phyloP scores from a whole-genome alignment of 306 rosid genomes.

The Fragaria iinumae region DNA sequence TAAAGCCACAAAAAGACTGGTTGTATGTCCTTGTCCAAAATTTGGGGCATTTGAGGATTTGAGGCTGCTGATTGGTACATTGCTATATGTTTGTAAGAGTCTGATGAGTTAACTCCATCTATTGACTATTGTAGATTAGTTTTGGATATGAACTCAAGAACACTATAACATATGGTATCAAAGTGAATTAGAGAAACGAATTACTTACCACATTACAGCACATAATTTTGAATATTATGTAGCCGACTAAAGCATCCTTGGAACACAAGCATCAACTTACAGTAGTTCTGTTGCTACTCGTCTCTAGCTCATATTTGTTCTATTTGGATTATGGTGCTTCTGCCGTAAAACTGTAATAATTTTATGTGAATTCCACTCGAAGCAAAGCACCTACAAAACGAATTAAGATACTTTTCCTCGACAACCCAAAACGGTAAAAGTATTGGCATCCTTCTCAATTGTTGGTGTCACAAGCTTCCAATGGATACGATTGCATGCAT shows the following conservation, averaged over 20 bases:
- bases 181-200: too few relatives aligned
- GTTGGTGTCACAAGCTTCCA: slow-evolving; percentile 11
- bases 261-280: background rate
- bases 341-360: background rate
- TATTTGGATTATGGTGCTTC: background rate
- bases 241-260: background rate
- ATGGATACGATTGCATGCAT: background rate
- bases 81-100: too few relatives aligned
- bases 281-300: background rate
- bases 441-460: background rate
- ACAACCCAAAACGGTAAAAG: background rate
- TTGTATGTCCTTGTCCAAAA: too few relatives aligned
- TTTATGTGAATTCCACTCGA: background rate
- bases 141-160: too few relatives aligned
- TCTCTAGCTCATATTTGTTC: background rate
- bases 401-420: background rate
- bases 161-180: too few relatives aligned
- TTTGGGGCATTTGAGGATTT: too few relatives aligned
- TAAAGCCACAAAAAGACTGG: too few relatives aligned
- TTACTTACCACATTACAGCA: too few relatives aligned
- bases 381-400: background rate
- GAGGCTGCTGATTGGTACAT: too few relatives aligned
- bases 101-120: too few relatives aligned
- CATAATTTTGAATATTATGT: too few relatives aligned
- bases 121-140: too few relatives aligned